These are phyloP conservation scores for Aspergillus homomorphus DNA, from an alignment of 495 filamentous ascomycete species.

Conservation along the genomic window DNA sequence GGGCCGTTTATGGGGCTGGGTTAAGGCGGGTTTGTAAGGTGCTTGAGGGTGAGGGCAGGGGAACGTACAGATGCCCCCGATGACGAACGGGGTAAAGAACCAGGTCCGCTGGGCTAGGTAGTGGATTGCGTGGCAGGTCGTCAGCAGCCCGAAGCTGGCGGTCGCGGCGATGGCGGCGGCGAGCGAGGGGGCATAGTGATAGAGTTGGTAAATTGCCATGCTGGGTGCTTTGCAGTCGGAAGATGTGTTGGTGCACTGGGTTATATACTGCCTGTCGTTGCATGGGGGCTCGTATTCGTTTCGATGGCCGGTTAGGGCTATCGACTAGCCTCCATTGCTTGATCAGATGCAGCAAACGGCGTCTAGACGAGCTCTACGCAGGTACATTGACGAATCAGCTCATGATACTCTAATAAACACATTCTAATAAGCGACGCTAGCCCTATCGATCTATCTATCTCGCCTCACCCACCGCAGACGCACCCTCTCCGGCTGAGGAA, in stretches of 20 bases:
- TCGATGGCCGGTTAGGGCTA: background rate
- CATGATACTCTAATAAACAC: background rate
- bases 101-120: constrained; percentile 41
- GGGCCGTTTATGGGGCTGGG: no score
- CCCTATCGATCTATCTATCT: background rate
- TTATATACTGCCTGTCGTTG: background rate
- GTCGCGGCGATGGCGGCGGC: background rate
- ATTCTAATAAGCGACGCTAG: background rate
- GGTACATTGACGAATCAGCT: background rate
- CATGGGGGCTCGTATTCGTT: background rate
- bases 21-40: background rate
- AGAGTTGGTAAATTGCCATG: background rate
- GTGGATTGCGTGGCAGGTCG: background rate
- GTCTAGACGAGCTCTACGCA: no score
- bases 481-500: constrained; percentile 2
- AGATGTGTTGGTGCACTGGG: no score
- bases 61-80: constrained; percentile 54
- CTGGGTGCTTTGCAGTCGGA: background rate
- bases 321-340: background rate
- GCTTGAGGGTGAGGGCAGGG: background rate
- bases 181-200: background rate
- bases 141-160: background rate
- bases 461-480: background rate
- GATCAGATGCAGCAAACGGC: no score
- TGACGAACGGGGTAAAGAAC: constrained; percentile 58